Conservation (phyloP, 495 filamentous ascomycete species). For the Elaphomyces granulatus region DNA sequence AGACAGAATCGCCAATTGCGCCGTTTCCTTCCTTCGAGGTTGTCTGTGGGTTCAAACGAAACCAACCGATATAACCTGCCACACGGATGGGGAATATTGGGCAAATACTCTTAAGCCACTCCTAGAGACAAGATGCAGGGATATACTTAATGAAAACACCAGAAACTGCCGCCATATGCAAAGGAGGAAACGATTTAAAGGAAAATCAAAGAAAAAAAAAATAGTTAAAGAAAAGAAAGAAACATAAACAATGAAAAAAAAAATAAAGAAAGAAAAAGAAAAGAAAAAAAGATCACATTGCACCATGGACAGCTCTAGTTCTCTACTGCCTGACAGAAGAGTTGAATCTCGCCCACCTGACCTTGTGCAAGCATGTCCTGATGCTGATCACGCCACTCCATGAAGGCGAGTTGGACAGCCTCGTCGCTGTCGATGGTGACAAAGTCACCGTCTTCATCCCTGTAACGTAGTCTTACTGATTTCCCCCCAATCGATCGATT, state of each 20-base stretch:
- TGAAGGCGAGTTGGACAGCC: conserved; percentile 85
- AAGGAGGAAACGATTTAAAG: not conserved
- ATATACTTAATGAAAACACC: conserved; percentile 1
- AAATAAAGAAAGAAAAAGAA: conserved; percentile 4
- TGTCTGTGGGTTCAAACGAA: too few species aligned
- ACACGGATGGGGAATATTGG: too few species aligned
- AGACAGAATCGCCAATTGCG: too few species aligned
- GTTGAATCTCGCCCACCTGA: conserved; percentile 70
- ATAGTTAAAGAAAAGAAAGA: too few species aligned
- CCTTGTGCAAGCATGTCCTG: conserved; percentile 46
- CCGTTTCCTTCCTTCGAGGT: too few species aligned
- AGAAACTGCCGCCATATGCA: conserved; percentile 3
- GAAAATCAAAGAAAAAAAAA: not conserved
- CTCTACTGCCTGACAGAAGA: conserved; percentile 47
- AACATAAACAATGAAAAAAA: conserved; percentile 4
- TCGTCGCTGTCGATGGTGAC: conserved; percentile 90
- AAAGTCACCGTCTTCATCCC: conserved; percentile 84
- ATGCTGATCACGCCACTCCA: conserved; percentile 74
- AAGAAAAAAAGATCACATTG: too few species aligned
- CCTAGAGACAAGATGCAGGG: too few species aligned
- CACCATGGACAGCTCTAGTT: conserved; percentile 8
- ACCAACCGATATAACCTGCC: too few species aligned
- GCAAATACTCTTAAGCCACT: too few species aligned
- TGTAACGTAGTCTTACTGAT: conserved; percentile 70
- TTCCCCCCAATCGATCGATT: conserved; percentile 64